Percentiles rank a stretch among this genome's conserved stretches.
Conservation (phyloP, 129 eudicot species). For the Rutidosis leptorrhynchoides region DNA sequence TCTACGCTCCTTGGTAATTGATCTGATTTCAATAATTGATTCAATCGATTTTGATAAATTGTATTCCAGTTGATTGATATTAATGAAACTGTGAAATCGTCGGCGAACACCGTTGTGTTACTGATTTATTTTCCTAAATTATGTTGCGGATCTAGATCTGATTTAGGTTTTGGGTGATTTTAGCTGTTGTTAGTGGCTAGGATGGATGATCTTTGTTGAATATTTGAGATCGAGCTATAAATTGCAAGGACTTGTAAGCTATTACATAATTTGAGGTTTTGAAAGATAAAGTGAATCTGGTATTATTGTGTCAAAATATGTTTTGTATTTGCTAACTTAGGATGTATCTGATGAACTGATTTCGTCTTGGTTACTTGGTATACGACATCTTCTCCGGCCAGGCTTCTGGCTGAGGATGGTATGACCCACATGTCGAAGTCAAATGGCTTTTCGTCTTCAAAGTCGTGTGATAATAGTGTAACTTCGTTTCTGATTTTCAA, state of each 20-base stretch:
- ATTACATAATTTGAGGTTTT: neutral
- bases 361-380: neutral
- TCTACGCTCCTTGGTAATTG: slow-evolving; percentile 97
- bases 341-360: neutral
- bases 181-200: slow-evolving; percentile 18
- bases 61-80: neutral
- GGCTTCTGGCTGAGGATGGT: too few relatives aligned
- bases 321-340: slow-evolving; percentile 1
- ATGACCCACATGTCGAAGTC: too few relatives aligned
- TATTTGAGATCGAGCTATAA: slow-evolving; percentile 8
- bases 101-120: slow-evolving; percentile 11
- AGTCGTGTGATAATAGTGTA: too few relatives aligned
- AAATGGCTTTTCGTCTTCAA: too few relatives aligned
- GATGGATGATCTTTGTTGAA: neutral
- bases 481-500: too few relatives aligned
- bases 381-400: too few relatives aligned
- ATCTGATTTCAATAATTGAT: slow-evolving; percentile 18
- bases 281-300: slow-evolving; percentile 8
- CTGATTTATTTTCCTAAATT: neutral
- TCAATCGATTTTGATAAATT: neutral
- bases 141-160: slow-evolving; percentile 1
- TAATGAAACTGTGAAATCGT: slow-evolving; percentile 5
- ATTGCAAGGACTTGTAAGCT: neutral
- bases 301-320: neutral
- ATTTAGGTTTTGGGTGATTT: slow-evolving; percentile 10